Conservation (phyloP, 805 yeast genomes). For the Starmerella tilneyi region DNA sequence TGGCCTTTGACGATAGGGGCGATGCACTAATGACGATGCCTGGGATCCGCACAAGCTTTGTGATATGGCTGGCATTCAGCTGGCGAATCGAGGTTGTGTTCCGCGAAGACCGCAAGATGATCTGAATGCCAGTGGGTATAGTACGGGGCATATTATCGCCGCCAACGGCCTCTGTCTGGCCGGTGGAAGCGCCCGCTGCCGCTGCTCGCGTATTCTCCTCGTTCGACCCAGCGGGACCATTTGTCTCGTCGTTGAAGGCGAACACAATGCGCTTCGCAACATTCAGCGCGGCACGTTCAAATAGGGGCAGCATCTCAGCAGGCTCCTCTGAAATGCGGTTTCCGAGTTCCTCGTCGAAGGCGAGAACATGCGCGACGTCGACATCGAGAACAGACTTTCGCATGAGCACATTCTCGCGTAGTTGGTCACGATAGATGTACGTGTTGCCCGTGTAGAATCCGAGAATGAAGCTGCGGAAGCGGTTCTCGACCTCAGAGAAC, state of each 20-base stretch:
- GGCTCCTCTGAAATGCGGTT: slow-evolving; percentile 81
- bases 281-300: slow-evolving; percentile 49
- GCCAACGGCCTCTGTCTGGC: neutral
- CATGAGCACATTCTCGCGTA: slow-evolving; percentile 74
- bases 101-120: slow-evolving; percentile 64
- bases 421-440: slow-evolving; percentile 76
- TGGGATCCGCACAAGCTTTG: slow-evolving; percentile 79
- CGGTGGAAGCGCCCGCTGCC: neutral
- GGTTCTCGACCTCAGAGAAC: slow-evolving; percentile 29
- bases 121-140: slow-evolving; percentile 68
- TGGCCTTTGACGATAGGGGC: slow-evolving; percentile 78
- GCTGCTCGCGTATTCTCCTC: neutral
- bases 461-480: slow-evolving; percentile 65
- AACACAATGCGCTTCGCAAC: slow-evolving; percentile 61
- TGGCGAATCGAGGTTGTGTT: slow-evolving; percentile 65
- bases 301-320: slow-evolving; percentile 71
- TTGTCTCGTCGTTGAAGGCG: slow-evolving; percentile 13
- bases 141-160: slow-evolving; percentile 39
- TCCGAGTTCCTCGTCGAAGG: slow-evolving; percentile 80
- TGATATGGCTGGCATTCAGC: slow-evolving; percentile 74
- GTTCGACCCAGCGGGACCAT: slow-evolving; percentile 2
- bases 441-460: slow-evolving; percentile 77
- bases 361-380: slow-evolving; percentile 71
- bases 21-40: slow-evolving; percentile 92
- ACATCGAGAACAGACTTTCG: slow-evolving; percentile 64